A percentile compares a stretch with the other conserved stretches of the same genome.
Conservation (phyloP, 768 basidiomycete species). For the Cantharellus anzutake region DNA sequence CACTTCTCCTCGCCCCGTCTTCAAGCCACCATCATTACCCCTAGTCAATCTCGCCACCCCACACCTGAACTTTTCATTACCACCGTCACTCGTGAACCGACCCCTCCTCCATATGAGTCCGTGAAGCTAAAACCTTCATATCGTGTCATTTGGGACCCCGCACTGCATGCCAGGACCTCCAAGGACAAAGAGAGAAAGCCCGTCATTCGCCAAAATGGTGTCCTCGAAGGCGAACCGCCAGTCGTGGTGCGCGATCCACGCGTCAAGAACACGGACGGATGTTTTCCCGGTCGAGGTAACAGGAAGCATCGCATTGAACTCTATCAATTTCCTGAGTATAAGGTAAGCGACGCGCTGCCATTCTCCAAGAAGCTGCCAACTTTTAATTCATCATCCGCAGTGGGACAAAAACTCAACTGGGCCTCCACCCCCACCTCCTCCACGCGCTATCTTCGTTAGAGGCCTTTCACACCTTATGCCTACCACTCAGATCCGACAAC, state of each 20-base stretch:
- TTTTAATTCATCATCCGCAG: constrained; percentile 21
- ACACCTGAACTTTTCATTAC: constrained; percentile 18
- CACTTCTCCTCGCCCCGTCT: neutral
- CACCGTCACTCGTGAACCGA: constrained; percentile 18
- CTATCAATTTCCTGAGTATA: constrained; percentile 2
- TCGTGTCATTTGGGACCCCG: constrained; percentile 10
- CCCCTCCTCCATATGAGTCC: constrained; percentile 19
- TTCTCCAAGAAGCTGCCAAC: neutral
- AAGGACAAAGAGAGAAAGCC: constrained; percentile 9
- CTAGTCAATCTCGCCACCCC: neutral
- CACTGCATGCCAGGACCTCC: constrained; percentile 6
- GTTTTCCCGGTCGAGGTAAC: constrained; percentile 9
- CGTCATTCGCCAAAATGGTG: constrained; percentile 3
- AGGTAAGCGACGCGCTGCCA: neutral
- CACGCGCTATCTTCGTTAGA: constrained; percentile 51
- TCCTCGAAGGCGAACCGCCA: neutral
- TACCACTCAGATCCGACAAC: constrained; percentile 38
- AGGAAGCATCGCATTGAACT: constrained; percentile 11
- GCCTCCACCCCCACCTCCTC: constrained; percentile 57
- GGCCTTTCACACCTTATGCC: constrained; percentile 57
- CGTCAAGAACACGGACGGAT: neutral
- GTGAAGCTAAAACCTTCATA: constrained; percentile 8
- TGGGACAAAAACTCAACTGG: constrained; percentile 56
- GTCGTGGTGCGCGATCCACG: constrained; percentile 9
- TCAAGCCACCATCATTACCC: no score